Evolutionary conservation across 805 yeast species (phyloP), one percentile per base, ranked within the genome.

Genomic region (Brettanomyces custersianus): DNA sequence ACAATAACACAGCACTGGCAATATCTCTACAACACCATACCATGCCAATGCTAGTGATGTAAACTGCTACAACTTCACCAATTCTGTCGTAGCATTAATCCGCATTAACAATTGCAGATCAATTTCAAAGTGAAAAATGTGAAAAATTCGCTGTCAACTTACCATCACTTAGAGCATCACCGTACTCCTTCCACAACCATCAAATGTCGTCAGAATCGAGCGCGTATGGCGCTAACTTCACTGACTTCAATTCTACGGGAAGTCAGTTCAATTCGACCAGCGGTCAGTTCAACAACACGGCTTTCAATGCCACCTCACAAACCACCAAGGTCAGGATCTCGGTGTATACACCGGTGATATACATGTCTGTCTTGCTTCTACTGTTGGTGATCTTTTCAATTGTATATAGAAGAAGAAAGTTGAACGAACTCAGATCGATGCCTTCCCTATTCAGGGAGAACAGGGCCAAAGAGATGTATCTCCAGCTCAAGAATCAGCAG

Each of bases 371-470:
- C 21, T 57, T 88, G 42, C 53, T 85, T 30, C 52, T 81, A 3
- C 74, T 88, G 2, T 66, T 88, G 40, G 61, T 77, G 22, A 60
- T 77, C 5, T 88, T 88, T 54, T 75, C 94, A 16, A 66, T 77
- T 29, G 63, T 68, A 36, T 83, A 87, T 56, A 72, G 90, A 48
- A 57, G 65, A 37, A 72, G 72, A 50, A 72, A 73, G 44, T 51
- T 72, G 26, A 55, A 63, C 37, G 70, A 74, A 42, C 61, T 83
- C 39, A 63, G 74, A 12, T 62, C 69, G 29, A 70, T 81, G 45
- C 73, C 72, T 46, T 88, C 95, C 11, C 74, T 90, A 47, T 88
- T 86, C 57, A 76, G 65, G 18, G 76, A 72, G 41, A 81, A 82
- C 58, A 67, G 72, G 43, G 72, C 85, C 4, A 68, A 74, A 43